A percentile compares a stretch with the other conserved stretches of the same genome.
Conservation (phyloP, 179 eudicot species). For the Heliamphora pulchella region DNA sequence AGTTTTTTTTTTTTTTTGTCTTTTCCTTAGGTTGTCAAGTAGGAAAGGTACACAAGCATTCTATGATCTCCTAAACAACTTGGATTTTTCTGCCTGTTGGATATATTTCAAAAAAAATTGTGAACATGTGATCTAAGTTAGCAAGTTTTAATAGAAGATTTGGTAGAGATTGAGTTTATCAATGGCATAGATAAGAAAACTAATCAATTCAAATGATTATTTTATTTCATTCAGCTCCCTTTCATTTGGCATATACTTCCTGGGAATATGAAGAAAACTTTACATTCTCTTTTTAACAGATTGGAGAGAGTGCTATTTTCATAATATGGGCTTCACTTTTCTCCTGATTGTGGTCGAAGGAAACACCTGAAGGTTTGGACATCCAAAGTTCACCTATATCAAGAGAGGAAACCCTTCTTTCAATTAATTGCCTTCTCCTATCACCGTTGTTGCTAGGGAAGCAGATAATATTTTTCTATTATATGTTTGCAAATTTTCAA, state of each 20-base stretch:
- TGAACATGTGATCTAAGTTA: not conserved
- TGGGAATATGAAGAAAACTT: not conserved
- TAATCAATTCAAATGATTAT: not conserved
- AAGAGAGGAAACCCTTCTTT: constrained; percentile 4
- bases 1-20: not conserved
- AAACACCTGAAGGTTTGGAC: not conserved
- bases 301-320: not conserved
- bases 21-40: not conserved
- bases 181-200: too few species aligned
- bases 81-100: not conserved
- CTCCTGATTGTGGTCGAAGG: too few species aligned
- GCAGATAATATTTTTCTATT: not conserved
- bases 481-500: too few species aligned
- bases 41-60: too few species aligned
- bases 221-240: not conserved
- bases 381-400: not conserved
- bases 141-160: not conserved
- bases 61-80: not conserved
- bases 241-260: not conserved
- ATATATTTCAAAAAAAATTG: too few species aligned
- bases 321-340: not conserved
- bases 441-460: not conserved
- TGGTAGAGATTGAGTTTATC: not conserved
- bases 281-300: not conserved
- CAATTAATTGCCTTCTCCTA: not conserved